These are phyloP conservation scores for Vitis rotundifolia DNA, from an alignment of 164 flowering plant genomes.

Conservation along the genomic window DNA sequence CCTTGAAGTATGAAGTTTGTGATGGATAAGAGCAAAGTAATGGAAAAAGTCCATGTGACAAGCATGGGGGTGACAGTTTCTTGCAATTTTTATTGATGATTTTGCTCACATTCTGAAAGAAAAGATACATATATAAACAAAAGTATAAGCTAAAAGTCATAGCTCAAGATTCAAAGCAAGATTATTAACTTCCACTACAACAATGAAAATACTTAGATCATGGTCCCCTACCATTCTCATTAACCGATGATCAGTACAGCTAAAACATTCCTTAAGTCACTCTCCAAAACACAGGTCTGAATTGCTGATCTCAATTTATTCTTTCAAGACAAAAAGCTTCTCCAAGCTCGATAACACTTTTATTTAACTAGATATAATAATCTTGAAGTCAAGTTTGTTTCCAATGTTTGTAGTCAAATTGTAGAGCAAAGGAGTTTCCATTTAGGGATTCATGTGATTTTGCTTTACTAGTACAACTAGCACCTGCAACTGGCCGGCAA, in stretches of 20 bases:
- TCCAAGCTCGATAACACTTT: background rate
- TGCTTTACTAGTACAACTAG: slow-evolving; percentile 20
- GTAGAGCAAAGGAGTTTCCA: slow-evolving; percentile 11
- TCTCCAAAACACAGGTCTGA: slow-evolving; percentile 17
- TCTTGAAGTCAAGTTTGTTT: too few relatives aligned
- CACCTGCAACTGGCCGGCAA: slow-evolving; percentile 26
- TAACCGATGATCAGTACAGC: background rate
- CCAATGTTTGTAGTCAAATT: slow-evolving; percentile 11
- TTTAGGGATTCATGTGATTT: slow-evolving; percentile 23
- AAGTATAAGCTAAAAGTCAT: background rate
- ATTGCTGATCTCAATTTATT: slow-evolving; percentile 16
- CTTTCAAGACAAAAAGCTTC: slow-evolving; percentile 21
- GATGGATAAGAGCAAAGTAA: too few relatives aligned
- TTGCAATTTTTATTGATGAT: too few relatives aligned
- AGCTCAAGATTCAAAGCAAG: slow-evolving; percentile 20
- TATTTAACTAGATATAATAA: too few relatives aligned
- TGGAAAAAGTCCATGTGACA: too few relatives aligned
- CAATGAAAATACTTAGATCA: slow-evolving; percentile 25
- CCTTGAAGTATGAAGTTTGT: too few relatives aligned
- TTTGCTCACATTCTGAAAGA: too few relatives aligned
- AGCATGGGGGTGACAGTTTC: too few relatives aligned
- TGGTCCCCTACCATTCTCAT: slow-evolving; percentile 30
- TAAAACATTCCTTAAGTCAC: slow-evolving; percentile 31
- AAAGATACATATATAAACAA: too few relatives aligned
- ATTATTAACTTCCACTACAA: background rate